Evolutionary conservation across 805 yeast species (phyloP), one percentile per base, ranked within the genome.

Genomic region (Isabelozyma heimii): DNA sequence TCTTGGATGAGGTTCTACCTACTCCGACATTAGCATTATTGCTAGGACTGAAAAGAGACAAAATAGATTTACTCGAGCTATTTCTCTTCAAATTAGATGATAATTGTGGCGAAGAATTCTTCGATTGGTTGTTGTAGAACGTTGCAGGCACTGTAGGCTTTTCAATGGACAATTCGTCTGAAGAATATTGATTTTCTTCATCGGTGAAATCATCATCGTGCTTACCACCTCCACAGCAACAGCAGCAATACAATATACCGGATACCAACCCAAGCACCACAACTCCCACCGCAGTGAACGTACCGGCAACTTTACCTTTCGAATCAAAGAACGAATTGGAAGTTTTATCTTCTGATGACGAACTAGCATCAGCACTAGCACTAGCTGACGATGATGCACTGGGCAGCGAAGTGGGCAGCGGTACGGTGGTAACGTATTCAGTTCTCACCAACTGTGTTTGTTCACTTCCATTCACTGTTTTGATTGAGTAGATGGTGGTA

Each of bases 261-360:
- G 68, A 56, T 1, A 85, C 44, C 0, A 83, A 43, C 1, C 75
- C 75, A 0, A 81, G 56, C 0, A 69, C 79, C 0, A 84, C 83
- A 1, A 89, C 57, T 1, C 91, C 96, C 14, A 89, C 94, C 0
- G 81, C 91, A 2, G 87, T 82, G 66, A 89, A 89, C 0, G 90
- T 87, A 3, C 95, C 97, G 0, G 91, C 95, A 1, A 89, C 94
- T 61, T 85, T 87, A 0, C 92, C 95, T 42, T 80, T 81, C 43
- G 81, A 71, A 49, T 77, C 74, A 75, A 87, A 89, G 60, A 85
- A 89, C 2, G 83, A 70, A 15, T 58, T 59, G 8, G 58, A 58
- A 38, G 12, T 7, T 12, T 42, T 30, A 16, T 43, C 10, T 2
- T 42, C 37, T 10, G 20, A 26, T 4, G 46, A 24, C 5, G 49